Base-by-base conservation (phyloP, 352 stramenopile genomes). In the Phytophthora citrophthora region DNA sequence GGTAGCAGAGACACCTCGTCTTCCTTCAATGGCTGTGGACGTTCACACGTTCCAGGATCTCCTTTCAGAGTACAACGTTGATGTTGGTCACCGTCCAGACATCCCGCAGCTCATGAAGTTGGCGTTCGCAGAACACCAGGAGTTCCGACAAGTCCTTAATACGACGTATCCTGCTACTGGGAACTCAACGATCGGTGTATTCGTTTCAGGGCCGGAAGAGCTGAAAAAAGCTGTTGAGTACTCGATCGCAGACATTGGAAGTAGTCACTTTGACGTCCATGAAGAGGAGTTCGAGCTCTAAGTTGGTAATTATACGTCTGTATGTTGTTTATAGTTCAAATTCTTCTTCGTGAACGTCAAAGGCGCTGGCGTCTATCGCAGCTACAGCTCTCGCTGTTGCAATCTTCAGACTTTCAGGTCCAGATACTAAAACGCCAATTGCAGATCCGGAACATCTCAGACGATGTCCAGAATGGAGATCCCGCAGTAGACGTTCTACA, bases 351-450 rank as follows among this genome's bases (percentile, higher is more conserved):
- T 65, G 65, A 27, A 69, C 47, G 23, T 73, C 65, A 50, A 73
- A 73, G n/a, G 48, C 46, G 4, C n/a, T 46, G 18, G 57, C 26
- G 38, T 36, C 18, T 24, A 73, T 43, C 9, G 49, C 31, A 16
- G 46, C 52, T 20, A 54, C 50, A 18, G 65, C 59, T 51, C 15
- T 32, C 4, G n/a, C 38, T 18, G 36, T 47, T 10, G 59, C 47
- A 41, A 52, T 44, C 52, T 80, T 83, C 41, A 83, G 59, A 12
- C 50, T 61, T 0, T 51, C 38, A 11, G 74, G 72, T 9, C 71
- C 74, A 3, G 74, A 83, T 27, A 81, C 59, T 13, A 83, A 59
- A 15, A 81, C 56, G 2, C 68, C 74, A 23, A 83, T 68, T 1
- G 29, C 1, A 18, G 29, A 45, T 31, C 18, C 11, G 5, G 39